Evolutionary conservation across 192 early-diverging fungal genomes (phyloP).

Genomic region (Chytriomyces confervae): DNA sequence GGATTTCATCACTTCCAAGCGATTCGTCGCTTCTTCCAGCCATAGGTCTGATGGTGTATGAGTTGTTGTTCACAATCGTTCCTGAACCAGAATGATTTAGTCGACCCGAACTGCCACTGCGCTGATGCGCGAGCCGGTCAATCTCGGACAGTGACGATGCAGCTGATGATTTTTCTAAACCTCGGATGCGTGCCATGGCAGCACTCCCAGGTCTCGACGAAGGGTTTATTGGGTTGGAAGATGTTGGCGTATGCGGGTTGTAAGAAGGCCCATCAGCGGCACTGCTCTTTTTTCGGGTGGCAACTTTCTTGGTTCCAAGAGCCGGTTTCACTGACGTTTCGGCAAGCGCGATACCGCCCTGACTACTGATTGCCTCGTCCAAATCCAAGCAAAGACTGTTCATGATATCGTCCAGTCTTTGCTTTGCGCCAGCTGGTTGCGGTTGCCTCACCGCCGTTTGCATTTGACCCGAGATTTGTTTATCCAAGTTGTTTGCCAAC

Average conservation of each 20-base stretch:
- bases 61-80: not conserved
- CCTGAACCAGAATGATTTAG: not conserved
- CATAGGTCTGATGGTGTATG: not conserved
- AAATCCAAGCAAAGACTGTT: slow-evolving; percentile 5
- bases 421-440: not conserved
- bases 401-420: slow-evolving; percentile 31
- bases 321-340: not conserved
- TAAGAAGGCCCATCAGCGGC: not conserved
- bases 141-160: not conserved
- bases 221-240: not conserved
- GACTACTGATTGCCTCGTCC: not conserved
- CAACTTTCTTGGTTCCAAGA: slow-evolving; percentile 1
- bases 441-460: not conserved
- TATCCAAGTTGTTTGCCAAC: not conserved
- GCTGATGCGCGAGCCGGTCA: not conserved
- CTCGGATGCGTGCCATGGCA: too few species aligned
- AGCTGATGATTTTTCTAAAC: not conserved
- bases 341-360: not conserved
- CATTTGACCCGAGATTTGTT: not conserved
- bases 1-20: not conserved
- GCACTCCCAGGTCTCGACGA: too few species aligned
- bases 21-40: not conserved
- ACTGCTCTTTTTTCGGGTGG: slow-evolving; percentile 15
- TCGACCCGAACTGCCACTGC: not conserved
- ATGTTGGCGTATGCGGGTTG: not conserved